Base-by-base conservation (phyloP, 371 early-diverging fungal genomes). In the Haplosporangium sp. region DNA sequence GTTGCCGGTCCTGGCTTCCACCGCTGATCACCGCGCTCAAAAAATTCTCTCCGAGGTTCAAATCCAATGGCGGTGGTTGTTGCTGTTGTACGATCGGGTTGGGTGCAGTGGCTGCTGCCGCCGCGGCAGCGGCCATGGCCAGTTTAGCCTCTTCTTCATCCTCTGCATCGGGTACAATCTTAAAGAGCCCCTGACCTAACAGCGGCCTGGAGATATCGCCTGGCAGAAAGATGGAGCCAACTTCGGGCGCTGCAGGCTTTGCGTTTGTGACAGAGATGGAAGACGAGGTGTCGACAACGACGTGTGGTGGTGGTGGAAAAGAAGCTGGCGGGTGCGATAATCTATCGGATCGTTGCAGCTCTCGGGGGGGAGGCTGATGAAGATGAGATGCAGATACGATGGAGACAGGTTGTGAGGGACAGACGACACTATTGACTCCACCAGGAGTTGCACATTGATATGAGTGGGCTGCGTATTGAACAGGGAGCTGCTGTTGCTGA, bases 101-200 rank as follows among this genome's bases (percentile, higher is more conserved):
- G 29, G 42, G 40, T 2, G 43, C 48, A 8, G 38, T 20, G 6
- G 51, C 46, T 1, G 48, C 48, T 42, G 18, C 61, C 21, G 41
- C 38, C 9, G 66, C 61, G 11, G 13, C 37, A 1, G 67, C 55
- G 18, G 11, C 57, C 18, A 40, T 40, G 1, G 14, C 51, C 40
- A 58, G 68, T 20, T 42, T 55, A 9, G 67, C 64, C 41, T 77
- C 79, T n/a, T 72, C 73, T 12, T 68, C 63, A 40, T 72, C 80
- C 52, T 79, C 80, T n/a, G 67, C 71, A 67, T 76, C 77, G 3
- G 80, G 80, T 2, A 79, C 73, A 37, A 79, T 68, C 47, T 79
- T 79, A 73, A 69, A 79, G 6, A 79, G 48, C 8, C 80, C 80
- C 18, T 79, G 80, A 14, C 80, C 65, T 23, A 79, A 69, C 5